phyloP scores from a whole-genome alignment of 1,284 basidiomycete species.

The Moniliophthora roreri region DNA sequence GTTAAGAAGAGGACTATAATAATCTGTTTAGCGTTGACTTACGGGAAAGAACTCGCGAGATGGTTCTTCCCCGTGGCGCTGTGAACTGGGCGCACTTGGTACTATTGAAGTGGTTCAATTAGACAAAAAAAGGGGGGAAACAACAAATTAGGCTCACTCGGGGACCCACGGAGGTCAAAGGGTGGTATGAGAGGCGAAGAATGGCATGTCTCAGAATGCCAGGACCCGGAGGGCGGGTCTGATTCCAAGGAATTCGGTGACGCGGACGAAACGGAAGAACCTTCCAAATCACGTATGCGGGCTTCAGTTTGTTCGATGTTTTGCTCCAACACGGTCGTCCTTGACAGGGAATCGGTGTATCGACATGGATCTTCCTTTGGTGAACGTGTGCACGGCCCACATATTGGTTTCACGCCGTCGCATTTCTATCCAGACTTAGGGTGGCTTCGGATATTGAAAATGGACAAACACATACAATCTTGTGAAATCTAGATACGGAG shows the following conservation, averaged over 20 bases:
- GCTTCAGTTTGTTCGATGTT: conserved; percentile 15
- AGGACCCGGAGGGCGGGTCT: not conserved
- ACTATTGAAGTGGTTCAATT: too few species aligned
- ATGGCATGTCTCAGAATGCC: conserved; percentile 6
- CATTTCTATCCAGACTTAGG: conserved; percentile 15
- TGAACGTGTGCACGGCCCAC: conserved; percentile 17
- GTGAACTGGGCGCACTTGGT: too few species aligned
- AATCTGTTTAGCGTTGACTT: too few species aligned
- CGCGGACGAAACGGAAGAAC: not conserved
- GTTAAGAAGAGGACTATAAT: too few species aligned
- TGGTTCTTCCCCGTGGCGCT: too few species aligned
- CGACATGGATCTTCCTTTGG: conserved; percentile 16
- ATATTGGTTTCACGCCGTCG: conserved; percentile 19
- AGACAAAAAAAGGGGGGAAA: too few species aligned
- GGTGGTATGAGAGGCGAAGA: too few species aligned
- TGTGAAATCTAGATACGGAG: conserved; percentile 10
- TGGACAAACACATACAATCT: conserved; percentile 11
- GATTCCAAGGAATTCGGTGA: not conserved
- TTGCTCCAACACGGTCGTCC: conserved; percentile 12
- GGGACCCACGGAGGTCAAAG: too few species aligned
- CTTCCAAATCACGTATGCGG: conserved; percentile 18
- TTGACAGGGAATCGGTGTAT: conserved; percentile 14
- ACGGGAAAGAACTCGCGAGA: too few species aligned
- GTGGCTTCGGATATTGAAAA: not conserved
- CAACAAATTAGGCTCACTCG: too few species aligned